Evolutionary conservation across 1,139 yeast genomes (phyloP), one percentile per base, ranked within the genome.

Genomic region (Yamadazyma mexicana): DNA sequence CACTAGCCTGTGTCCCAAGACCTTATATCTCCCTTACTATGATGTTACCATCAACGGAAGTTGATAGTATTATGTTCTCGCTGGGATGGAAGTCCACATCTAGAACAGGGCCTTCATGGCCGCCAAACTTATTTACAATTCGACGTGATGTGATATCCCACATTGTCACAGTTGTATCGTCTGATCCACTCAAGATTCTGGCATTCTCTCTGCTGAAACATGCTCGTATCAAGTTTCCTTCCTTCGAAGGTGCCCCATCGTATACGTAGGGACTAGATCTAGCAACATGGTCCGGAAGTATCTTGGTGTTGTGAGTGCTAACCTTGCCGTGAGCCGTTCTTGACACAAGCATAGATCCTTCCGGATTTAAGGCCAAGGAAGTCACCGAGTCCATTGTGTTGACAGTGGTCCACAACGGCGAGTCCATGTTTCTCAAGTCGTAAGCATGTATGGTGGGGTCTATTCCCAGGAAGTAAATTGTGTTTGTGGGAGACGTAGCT

Each of bases 71-170:
- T 17, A 78, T 64, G 0, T 62, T 61, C 28, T 63, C 55, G 3
- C 43, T 44, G 0, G 75, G 70, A 47, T 70, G 76, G 43, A 61
- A 69, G 48, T 73, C 79, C 4, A 83, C 76, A 54, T 79, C 88
- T 22, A 81, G 61, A 1, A 81, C 86, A 0, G 80, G 61, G 0
- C 88, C 86, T 6, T 56, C 51, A 51, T 85, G 92, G 1, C 89
- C 91, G 3, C 68, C 62, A 11, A 73, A 58, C 50, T 80, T 81
- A 35, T 68, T 63, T 10, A 68, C 46, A 17, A 82, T 48, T 35
- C 67, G 66, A 38, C 79, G 64, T 0, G 82, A 62, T 3, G 68
- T 66, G n/a, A 73, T 62, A 45, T 82, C 83, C 89, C 92, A 86
- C 3, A 73, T 52, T 3, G 79, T 77, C 0, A 77, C 72, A 2